Base-by-base conservation (phyloP, 495 filamentous ascomycete species). In the Podospora comata region DNA sequence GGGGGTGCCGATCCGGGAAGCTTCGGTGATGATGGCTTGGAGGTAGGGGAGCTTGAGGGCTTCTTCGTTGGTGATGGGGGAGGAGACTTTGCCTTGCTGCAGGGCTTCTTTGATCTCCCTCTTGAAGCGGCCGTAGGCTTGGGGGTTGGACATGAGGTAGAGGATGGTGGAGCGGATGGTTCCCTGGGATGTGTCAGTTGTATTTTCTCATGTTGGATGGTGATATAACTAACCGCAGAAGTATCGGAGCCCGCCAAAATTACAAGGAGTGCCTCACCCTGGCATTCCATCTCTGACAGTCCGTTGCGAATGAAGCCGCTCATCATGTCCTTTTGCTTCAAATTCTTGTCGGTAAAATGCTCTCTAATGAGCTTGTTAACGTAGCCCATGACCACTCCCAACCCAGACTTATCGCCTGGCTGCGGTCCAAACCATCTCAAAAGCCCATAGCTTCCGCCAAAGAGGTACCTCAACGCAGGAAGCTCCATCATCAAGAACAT, bases 161-260 rank as follows among this genome's bases (percentile, higher is more conserved):
- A 83, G 72, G 39, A 90, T 77, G 2, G 39, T 9, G 6, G 9
- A 11, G 7, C 39, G 39, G 9, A 48, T 48, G 60, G 88, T 79
- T 2, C 78, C 79, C 30, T 32, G 7, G 7, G 30, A 5, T 32
- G 4, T 32, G 30, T 32, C 30, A 32, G 30, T 3, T 11, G 13
- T 23, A 23, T 23, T 23, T 23, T 23, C 20, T 23, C 20, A 23
- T 23, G 20, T 1, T 23, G 20, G 1, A 1, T 23, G 1, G 20
- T 23, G 20, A 23, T 23, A 23, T 23, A 48, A 48, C 39, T 16
- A 85, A 32, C 30, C 0, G 86, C 85, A 0, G 86, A 88, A 4
- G 87, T 88, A 66, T 90, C 88, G 4, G 85, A 83, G 6, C 87
- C 87, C 0, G 87, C 88, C 2, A 88, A 19, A 62, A 83, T 78